Conservation (phyloP, 2,329 filamentous ascomycete genomes). For the Colletotrichum sp. region DNA sequence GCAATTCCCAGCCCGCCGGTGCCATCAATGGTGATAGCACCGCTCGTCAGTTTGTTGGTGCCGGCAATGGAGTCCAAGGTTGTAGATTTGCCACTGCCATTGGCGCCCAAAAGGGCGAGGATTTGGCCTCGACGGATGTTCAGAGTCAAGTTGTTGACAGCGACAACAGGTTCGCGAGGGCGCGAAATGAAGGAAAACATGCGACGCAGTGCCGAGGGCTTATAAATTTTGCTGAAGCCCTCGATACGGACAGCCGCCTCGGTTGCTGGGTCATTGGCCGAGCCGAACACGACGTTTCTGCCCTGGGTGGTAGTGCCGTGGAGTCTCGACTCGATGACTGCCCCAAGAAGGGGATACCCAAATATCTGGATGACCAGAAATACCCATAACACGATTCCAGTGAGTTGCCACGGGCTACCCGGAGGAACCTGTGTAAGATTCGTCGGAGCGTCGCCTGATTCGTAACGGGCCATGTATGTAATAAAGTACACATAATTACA, state of each 20-base stretch:
- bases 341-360: constrained; percentile 77
- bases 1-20: constrained; percentile 84
- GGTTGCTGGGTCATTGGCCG: constrained; percentile 25
- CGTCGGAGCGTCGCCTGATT: constrained; percentile 63
- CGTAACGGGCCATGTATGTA: constrained; percentile 77
- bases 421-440: constrained; percentile 69
- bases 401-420: constrained; percentile 68
- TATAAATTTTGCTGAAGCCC: constrained; percentile 80
- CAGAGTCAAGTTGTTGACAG: constrained; percentile 77
- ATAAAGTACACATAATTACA: constrained; percentile 88
- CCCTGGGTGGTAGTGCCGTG: constrained; percentile 76
- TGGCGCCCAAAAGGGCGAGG: constrained; percentile 84
- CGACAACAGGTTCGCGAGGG: constrained; percentile 72
- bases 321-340: constrained; percentile 73
- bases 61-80: constrained; percentile 89
- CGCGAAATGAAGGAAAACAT: constrained; percentile 51
- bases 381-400: constrained; percentile 79
- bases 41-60: constrained; percentile 76
- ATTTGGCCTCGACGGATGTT: constrained; percentile 80
- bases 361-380: constrained; percentile 81
- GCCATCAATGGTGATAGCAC: constrained; percentile 78
- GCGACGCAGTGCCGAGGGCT: constrained; percentile 65
- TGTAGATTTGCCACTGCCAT: constrained; percentile 89
- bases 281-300: constrained; percentile 54
- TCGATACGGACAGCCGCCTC: constrained; percentile 71